These are phyloP conservation scores for Boletus sensibilis DNA, from an alignment of 768 basidiomycete species.

Conservation along the genomic window DNA sequence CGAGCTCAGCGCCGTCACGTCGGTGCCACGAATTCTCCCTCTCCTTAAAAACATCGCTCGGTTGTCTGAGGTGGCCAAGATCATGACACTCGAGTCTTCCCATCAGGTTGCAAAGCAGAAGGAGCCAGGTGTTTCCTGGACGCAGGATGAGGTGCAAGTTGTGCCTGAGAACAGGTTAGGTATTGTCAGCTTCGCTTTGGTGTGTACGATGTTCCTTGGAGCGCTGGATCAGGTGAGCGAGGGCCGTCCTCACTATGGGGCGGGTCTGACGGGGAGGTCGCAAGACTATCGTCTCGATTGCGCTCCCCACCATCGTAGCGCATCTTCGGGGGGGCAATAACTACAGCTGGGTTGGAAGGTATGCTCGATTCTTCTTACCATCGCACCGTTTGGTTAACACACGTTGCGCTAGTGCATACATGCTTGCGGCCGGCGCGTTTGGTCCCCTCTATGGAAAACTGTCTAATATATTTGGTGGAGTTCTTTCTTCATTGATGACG, in stretches of 20 bases:
- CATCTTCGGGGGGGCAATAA: conserved; percentile 59
- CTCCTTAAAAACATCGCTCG: neutral
- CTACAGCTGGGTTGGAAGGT: conserved; percentile 76
- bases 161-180: conserved; percentile 37
- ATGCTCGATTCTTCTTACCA: conserved; percentile 8
- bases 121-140: conserved; percentile 50
- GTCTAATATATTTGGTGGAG: conserved; percentile 50
- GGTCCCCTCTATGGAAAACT: conserved; percentile 76
- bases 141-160: conserved; percentile 47
- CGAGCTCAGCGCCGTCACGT: neutral
- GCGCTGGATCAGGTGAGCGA: conserved; percentile 54
- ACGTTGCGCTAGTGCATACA: conserved; percentile 53
- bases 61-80: neutral
- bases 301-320: conserved; percentile 65
- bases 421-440: conserved; percentile 64
- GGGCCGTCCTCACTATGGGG: neutral
- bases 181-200: conserved; percentile 24
- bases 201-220: conserved; percentile 34
- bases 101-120: neutral
- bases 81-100: neutral
- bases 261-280: neutral
- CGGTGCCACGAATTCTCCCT: too few species aligned
- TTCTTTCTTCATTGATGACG: neutral
- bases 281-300: conserved; percentile 65
- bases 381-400: neutral